Base-by-base conservation (phyloP, 441 rosid genomes). In the Gossypium davidsonii region DNA sequence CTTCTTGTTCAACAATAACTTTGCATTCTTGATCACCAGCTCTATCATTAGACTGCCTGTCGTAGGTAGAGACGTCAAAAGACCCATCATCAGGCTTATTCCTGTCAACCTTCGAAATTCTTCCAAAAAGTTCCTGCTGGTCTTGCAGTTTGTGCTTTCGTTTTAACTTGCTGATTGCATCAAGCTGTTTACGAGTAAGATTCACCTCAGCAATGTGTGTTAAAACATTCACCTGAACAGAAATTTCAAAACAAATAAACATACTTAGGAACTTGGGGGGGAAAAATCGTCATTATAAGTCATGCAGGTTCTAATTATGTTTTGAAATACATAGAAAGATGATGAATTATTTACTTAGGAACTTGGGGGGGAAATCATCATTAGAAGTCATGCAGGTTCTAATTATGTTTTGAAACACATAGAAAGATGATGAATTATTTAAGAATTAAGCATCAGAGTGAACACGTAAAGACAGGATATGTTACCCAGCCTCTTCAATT, bases 161-260 rank as follows among this genome's bases (percentile, higher is more conserved):
- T 71, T 85, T 91, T 79, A 90, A 51, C 18, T 39, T 2, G 14
- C 78, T 69, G 2, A 94, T 83, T 9, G 0, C 0, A 3, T 37
- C 0, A 71, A 78, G 83, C 0, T 46, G 4, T 7, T 57, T 42
- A 55, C 73, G 48, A 3, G 57, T 0, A 60, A 79, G 71, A 62
- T 73, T 17, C 74, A 86, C 87, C 77, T 90, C 91, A 75, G 90
- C 84, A 52, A 88, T 73, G 79, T 92, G 96, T 0, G 91, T 85
- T 62, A 90, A 77, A 72, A 90, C 86, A 79, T 90, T 86, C 23
- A 91, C 98, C 97, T 93, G 86, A 74, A 82, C 55, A 21, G 10
- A 11, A 71, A 76, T 79, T 46, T 48, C 1, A 6, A 75, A 75
- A 72, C 51, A 6, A 60, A 55, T 55, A 71, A 55, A 10, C 4